Conservation (phyloP, 805 yeast species). For the Ogataea paradorogensis region DNA sequence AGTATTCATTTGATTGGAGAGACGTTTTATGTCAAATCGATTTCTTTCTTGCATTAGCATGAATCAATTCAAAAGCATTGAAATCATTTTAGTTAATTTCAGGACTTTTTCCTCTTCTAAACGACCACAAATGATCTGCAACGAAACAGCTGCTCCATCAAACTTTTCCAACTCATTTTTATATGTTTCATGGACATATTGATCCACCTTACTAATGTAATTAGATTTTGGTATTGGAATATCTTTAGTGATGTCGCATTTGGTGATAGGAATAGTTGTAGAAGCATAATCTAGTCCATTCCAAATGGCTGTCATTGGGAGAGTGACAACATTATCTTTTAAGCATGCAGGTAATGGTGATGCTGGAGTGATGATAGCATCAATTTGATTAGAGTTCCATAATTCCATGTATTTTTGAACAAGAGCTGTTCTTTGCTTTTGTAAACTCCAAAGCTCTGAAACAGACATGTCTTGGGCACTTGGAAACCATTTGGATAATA, state of each 20-base stretch:
- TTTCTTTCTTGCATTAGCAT: conserved; percentile 27
- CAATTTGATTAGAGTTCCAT: conserved; percentile 46
- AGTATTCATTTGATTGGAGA: conserved; percentile 27
- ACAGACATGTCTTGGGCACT: conserved; percentile 35
- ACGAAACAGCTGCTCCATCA: conserved; percentile 59
- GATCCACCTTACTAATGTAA: conserved; percentile 41
- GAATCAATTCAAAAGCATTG: conserved; percentile 14
- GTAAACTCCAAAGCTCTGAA: conserved; percentile 38
- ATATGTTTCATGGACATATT: conserved; percentile 43
- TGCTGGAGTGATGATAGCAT: conserved; percentile 47
- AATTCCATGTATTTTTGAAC: conserved; percentile 24
- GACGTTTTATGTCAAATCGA: conserved; percentile 25
- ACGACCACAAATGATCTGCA: conserved; percentile 59
- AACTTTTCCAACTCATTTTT: conserved; percentile 31
- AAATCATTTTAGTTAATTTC: conserved; percentile 42
- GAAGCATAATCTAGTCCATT: conserved; percentile 47
- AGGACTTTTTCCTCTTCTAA: conserved; percentile 59
- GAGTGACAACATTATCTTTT: conserved; percentile 42
- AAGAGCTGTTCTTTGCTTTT: conserved; percentile 38
- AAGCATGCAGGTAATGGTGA: conserved; percentile 42
- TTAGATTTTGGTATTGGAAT: conserved; percentile 16
- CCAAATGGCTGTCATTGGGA: conserved; percentile 36
- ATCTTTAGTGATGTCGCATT: conserved; percentile 46
- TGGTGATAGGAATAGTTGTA: conserved; percentile 54
- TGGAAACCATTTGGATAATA: conserved; percentile 31